Base-by-base conservation (phyloP, 129 eudicot genomes). In the Arctium minus region DNA sequence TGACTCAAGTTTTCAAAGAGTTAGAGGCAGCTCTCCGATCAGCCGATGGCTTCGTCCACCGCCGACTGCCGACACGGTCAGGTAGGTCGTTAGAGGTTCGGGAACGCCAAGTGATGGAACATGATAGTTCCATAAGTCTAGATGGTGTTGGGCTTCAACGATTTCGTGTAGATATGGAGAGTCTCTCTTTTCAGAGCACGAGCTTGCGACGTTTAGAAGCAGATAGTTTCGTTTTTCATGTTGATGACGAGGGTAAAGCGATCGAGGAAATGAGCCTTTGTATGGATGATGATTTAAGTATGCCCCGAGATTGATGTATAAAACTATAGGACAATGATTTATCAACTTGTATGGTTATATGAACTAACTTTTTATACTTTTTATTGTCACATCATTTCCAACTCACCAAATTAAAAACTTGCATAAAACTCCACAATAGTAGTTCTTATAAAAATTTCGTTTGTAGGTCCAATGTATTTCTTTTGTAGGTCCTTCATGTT, bases 1-100 rank as follows among this genome's bases (percentile, higher is more conserved):
- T 89, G 96, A 89, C 90, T 71, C 92, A 84, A 84, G 97, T 91
- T 11, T 91, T 85, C 87, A 86, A 91, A 80, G 92, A 89, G 76
- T 79, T 93, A 3, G 94, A 93, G 79, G 84, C 96, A 37, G 87
- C 91, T 50, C 91, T 93, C 32, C 65, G 75, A 77, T 60, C 82
- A 35, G 88, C 85, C n/a, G 87, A 87, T 33, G 71, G 72, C 68
- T 10, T 31, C 75, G 42, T 53, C 22, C 71, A 69, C 6, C 83
- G 40, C 69, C 87, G 73, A 35, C 86, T 71, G 9, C 48, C 46
- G 9, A 76, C 35, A 33, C 70, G 46, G 70, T 8, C 71, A 30
- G 56, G 75, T 79, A 73, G 74, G 78, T 79, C 76, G 8, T n/a
- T 30, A 11, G 83, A 84, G 22, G 75, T 22, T 9, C 78, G 39